Conservation (phyloP, 1,284 basidiomycete genomes). For the Neotropicomus parvogracilis region DNA sequence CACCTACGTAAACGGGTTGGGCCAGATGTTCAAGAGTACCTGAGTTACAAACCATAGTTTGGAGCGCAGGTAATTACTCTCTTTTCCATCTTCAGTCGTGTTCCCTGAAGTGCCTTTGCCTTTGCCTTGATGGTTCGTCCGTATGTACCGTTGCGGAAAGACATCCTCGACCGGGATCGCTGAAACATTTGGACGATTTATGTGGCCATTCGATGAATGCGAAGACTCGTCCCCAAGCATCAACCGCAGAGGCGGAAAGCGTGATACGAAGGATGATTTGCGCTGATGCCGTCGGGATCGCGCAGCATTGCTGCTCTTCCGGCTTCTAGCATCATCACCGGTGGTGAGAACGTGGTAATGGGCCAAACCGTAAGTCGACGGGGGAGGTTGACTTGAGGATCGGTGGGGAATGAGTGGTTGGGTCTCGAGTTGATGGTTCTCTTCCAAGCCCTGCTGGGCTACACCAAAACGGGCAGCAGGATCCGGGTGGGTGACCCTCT, state of each 20-base stretch:
- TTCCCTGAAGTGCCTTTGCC: conserved; percentile 6
- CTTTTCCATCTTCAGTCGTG: conserved; percentile 32
- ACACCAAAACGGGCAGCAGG: conserved; percentile 1
- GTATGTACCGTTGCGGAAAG: conserved; percentile 10
- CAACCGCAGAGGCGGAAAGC: conserved; percentile 20
- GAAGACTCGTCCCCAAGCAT: conserved; percentile 10
- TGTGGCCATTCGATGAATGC: conserved; percentile 1
- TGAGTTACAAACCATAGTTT: conserved; percentile 64
- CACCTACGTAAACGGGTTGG: conserved; percentile 58
- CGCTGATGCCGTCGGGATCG: conserved; percentile 22
- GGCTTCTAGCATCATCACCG: conserved; percentile 28
- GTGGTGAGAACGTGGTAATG: conserved; percentile 3
- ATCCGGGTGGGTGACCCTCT: conserved; percentile 6
- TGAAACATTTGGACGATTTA: conserved; percentile 20
- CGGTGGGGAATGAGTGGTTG: conserved; percentile 31
- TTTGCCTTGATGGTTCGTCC: conserved; percentile 6
- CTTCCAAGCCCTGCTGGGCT: conserved; percentile 13
- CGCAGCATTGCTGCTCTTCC: conserved; percentile 22
- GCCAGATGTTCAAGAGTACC: background rate
- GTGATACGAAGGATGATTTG: conserved; percentile 23
- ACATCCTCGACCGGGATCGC: conserved; percentile 33
- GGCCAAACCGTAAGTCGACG: conserved; percentile 19
- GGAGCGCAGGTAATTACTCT: conserved; percentile 75
- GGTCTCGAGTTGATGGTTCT: conserved; percentile 18
- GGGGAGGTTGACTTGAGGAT: conserved; percentile 21